Evolutionary conservation across 495 filamentous ascomycete species (phyloP).

Genomic region (Podospora fimiseda): DNA sequence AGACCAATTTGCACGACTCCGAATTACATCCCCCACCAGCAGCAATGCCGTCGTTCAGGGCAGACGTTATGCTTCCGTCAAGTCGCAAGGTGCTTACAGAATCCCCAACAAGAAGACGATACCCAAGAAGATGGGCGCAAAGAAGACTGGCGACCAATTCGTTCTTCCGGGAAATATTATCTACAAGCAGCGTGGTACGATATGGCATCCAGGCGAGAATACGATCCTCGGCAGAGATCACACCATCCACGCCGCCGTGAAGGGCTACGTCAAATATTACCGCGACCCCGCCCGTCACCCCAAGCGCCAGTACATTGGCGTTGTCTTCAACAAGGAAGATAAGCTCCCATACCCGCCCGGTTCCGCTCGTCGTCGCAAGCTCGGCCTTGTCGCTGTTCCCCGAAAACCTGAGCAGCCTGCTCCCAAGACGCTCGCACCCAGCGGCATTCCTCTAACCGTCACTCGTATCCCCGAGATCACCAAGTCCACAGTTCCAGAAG

Average conservation of each 20-base stretch:
- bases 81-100: constrained; percentile 81
- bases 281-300: constrained; percentile 72
- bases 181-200: constrained; percentile 90
- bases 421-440: constrained; percentile 27
- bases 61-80: constrained; percentile 72
- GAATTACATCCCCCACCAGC: constrained; percentile 9
- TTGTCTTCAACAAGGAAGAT: constrained; percentile 71
- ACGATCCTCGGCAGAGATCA: constrained; percentile 92
- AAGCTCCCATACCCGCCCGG: constrained; percentile 67
- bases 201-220: constrained; percentile 93
- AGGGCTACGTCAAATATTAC: constrained; percentile 95
- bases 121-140: constrained; percentile 90
- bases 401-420: constrained; percentile 17
- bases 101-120: constrained; percentile 73
- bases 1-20: constrained; percentile 22
- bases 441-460: constrained; percentile 39
- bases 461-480: constrained; percentile 23
- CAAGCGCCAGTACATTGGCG: constrained; percentile 83
- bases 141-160: constrained; percentile 86
- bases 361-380: constrained; percentile 57
- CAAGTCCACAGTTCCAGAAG: constrained; percentile 6
- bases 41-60: constrained; percentile 36
- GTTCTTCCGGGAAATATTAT: constrained; percentile 95
- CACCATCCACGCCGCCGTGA: constrained; percentile 79
- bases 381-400: constrained; percentile 58